Conservation (phyloP, 2,329 filamentous ascomycete species). For the Phyllosticta citrichinensis region DNA sequence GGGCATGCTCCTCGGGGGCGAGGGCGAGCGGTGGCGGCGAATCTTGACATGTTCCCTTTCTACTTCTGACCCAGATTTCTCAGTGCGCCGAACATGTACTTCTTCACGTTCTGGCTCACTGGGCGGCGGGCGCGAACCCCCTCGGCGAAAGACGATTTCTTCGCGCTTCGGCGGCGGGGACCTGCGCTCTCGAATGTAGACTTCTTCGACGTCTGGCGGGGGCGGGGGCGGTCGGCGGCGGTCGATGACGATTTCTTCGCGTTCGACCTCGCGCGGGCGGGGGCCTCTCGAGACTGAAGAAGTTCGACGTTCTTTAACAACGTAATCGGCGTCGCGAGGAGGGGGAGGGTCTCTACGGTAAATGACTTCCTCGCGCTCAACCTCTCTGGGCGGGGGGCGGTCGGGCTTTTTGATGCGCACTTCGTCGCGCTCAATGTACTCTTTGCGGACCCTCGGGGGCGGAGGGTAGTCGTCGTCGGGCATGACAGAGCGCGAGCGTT, state of each 20-base stretch:
- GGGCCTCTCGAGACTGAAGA: constrained; percentile 21
- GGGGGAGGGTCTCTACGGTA: constrained; percentile 17
- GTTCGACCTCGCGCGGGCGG: constrained; percentile 18
- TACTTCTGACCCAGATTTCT: constrained; percentile 22
- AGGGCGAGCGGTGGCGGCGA: constrained; percentile 17
- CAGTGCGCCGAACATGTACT: constrained; percentile 37
- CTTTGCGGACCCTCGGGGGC: constrained; percentile 22
- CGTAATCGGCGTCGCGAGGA: background rate
- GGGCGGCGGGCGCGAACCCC: constrained; percentile 22
- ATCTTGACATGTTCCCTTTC: constrained; percentile 34
- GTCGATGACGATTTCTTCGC: constrained; percentile 13
- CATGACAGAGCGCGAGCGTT: constrained; percentile 26
- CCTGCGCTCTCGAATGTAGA: constrained; percentile 9
- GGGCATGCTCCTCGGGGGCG: constrained; percentile 13
- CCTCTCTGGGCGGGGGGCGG: constrained; percentile 17
- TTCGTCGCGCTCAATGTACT: constrained; percentile 32
- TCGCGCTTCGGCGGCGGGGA: constrained; percentile 17
- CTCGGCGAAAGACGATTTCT: constrained; percentile 35
- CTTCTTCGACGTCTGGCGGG: constrained; percentile 8
- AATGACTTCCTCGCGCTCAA: constrained; percentile 29
- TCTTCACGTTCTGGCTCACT: constrained; percentile 35
- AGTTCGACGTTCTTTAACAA: background rate
- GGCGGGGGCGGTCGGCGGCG: constrained; percentile 15
- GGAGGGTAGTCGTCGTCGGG: constrained; percentile 26
- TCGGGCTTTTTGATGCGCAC: constrained; percentile 18